phyloP scores from a whole-genome alignment of 1,284 basidiomycete genomes.

The Moesziomyces sp. region DNA sequence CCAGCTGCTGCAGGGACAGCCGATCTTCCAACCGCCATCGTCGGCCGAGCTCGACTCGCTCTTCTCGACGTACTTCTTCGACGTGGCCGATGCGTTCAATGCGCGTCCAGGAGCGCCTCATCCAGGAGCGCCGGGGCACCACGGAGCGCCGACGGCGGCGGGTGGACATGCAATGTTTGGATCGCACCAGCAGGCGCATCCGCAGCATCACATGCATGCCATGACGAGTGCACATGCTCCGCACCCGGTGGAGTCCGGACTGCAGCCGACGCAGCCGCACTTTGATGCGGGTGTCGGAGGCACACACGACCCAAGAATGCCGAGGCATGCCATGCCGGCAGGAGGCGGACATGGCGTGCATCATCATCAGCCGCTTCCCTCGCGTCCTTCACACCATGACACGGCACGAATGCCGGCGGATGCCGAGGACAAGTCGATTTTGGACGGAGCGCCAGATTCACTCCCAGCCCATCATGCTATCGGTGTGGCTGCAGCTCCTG shows the following conservation, averaged over 20 bases:
- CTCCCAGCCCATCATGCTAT: no score
- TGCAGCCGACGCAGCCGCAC: neutral
- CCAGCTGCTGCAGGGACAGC: slow-evolving; percentile 31
- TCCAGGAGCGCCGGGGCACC: neutral
- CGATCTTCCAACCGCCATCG: slow-evolving; percentile 43
- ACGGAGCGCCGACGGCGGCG: neutral
- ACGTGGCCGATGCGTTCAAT: slow-evolving; percentile 35
- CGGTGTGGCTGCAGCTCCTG: neutral
- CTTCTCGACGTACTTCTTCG: slow-evolving; percentile 51
- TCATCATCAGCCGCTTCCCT: no score
- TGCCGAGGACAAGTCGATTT: neutral
- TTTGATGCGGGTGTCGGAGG: neutral
- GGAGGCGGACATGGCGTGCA: no score
- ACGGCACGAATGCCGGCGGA: neutral
- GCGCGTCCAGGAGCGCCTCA: slow-evolving; percentile 8
- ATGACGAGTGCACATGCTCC: neutral
- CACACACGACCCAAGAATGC: neutral
- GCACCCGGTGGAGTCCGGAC: neutral
- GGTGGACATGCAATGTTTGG: neutral
- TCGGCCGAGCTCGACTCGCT: slow-evolving; percentile 50
- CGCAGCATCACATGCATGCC: slow-evolving; percentile 1
- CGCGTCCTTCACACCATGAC: neutral
- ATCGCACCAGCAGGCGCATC: neutral
- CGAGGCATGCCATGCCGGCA: no score
- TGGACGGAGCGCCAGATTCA: neutral